Conservation (phyloP, 2,329 filamentous ascomycete species). For the Achaetomium macrosporum region DNA sequence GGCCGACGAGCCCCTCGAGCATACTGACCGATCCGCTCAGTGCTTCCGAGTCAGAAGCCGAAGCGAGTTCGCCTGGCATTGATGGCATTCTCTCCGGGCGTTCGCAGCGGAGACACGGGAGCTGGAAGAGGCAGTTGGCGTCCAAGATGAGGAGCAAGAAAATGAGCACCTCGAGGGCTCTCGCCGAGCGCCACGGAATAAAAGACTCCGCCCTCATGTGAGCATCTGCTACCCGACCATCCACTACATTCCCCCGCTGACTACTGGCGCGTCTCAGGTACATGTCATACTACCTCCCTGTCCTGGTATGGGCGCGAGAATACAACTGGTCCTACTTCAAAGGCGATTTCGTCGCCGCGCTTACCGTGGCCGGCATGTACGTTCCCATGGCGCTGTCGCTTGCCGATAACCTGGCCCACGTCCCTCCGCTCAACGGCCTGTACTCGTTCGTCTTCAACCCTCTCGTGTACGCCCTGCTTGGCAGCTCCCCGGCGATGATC, state of each 20-base stretch:
- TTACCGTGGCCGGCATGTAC: slow-evolving; percentile 98
- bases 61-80: slow-evolving; percentile 31
- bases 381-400: slow-evolving; percentile 95
- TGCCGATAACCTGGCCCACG: slow-evolving; percentile 84
- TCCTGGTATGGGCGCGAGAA: slow-evolving; percentile 82
- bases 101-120: slow-evolving; percentile 35
- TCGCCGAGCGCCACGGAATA: slow-evolving; percentile 68
- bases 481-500: slow-evolving; percentile 87
- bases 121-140: slow-evolving; percentile 46
- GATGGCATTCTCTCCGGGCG: slow-evolving; percentile 35
- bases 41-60: slow-evolving; percentile 26
- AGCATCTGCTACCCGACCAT: slow-evolving; percentile 28
- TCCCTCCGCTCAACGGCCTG: slow-evolving; percentile 87
- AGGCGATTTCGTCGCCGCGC: slow-evolving; percentile 79
- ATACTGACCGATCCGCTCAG: slow-evolving; percentile 22
- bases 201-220: slow-evolving; percentile 70
- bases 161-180: slow-evolving; percentile 64
- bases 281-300: slow-evolving; percentile 86
- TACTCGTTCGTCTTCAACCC: slow-evolving; percentile 94
- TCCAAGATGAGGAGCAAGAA: slow-evolving; percentile 55
- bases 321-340: slow-evolving; percentile 77
- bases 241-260: neutral
- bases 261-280: slow-evolving; percentile 54
- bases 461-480: slow-evolving; percentile 82
- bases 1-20: slow-evolving; percentile 46